Evolutionary conservation across 2,329 filamentous ascomycete genomes (phyloP).

Genomic region (Hypoxylon sp.): DNA sequence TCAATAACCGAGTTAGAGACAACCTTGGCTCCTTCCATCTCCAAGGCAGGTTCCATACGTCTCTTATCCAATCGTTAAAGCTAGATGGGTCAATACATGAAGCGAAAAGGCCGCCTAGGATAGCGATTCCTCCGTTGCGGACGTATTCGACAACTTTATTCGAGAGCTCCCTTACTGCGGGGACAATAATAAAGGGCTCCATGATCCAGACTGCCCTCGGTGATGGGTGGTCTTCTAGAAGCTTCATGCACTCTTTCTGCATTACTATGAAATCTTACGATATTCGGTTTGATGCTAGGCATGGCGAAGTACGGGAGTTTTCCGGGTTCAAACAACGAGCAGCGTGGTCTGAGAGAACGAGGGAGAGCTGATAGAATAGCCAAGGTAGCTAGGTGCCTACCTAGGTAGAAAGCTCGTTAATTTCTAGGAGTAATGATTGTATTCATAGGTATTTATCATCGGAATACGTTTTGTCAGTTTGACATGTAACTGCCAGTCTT

Average conservation of each 20-base stretch:
- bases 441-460: too few species aligned
- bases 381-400: background rate
- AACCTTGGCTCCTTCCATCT: background rate
- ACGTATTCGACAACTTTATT: background rate
- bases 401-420: background rate
- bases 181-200: background rate
- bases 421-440: too few species aligned
- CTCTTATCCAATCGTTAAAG: background rate
- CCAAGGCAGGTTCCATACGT: background rate
- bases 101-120: background rate
- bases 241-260: too few species aligned
- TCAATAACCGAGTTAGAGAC: too few species aligned
- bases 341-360: background rate
- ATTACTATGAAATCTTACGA: background rate
- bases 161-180: background rate
- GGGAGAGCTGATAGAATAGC: background rate
- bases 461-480: too few species aligned
- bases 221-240: too few species aligned
- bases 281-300: background rate
- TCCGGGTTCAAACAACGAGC: background rate
- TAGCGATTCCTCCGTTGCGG: background rate
- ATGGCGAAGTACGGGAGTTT: background rate
- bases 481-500: too few species aligned
- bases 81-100: background rate
- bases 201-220: background rate